Base-by-base conservation (phyloP, 1,139 yeast species). In the Taphrina populina region DNA sequence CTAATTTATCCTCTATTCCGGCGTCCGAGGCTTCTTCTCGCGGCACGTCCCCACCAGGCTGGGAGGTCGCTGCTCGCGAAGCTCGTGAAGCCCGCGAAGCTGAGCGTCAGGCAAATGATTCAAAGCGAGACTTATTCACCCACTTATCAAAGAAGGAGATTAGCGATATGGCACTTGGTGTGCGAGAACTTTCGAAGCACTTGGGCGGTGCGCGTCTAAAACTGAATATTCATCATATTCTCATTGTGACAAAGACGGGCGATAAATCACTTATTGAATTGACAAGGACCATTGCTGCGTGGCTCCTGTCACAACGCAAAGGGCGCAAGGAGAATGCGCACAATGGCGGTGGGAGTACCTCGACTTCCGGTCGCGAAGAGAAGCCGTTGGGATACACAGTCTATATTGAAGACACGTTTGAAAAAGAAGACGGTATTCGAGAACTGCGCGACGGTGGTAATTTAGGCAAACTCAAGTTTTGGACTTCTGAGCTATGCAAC, bases 191-290 rank as follows among this genome's bases (percentile, higher is more conserved):
- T 41, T 66, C 70, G 53, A 69, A 69, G 49, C 65, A 72, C 40
- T 66, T 72, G 52, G 67, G 73, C 29, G 49, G 62, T 64, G 66
- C 71, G 15, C 66, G 83, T 11, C 80, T 84, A 64, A 82, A 80
- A 60, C 70, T 83, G 53, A 78, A 78, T 58, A 82, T 82, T 34
- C 69, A 72, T 52, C 78, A 81, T 26, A 76, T 84, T 43, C 74
- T 84, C 75, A 75, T 84, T 21, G 79, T 83, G n/a, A 79, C 88
- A 41, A 84, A 84, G 67, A 80, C 86, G 2, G 74, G 81, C 62
- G 92, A 84, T 66, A 73, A 76, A 56, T 74, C 79, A 24, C 76
- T 85, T 34, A 76, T 81, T 17, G 71, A 71, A 52, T 70, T 78
- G 61, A 81, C 88, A 0, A 66, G 78, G 46, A 79, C 78, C 60